Evolutionary conservation across 2,329 filamentous ascomycete genomes (phyloP).

Genomic region (Clarireedia hainanense): DNA sequence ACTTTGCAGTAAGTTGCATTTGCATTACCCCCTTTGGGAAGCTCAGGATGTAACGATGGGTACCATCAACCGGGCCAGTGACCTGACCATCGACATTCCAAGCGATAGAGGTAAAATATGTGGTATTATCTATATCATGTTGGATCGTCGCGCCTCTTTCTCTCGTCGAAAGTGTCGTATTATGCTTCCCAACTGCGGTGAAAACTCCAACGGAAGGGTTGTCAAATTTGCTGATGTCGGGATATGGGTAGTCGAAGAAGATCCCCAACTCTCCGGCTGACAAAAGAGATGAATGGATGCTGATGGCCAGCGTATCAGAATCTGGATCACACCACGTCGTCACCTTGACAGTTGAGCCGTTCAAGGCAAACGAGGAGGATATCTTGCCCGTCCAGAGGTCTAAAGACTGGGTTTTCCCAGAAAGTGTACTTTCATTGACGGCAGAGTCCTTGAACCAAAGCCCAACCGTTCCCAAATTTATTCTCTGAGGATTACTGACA

Average conservation of each 20-base stretch:
- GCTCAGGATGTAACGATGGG: constrained; percentile 20
- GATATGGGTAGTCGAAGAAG: constrained; percentile 37
- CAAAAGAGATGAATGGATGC: constrained; percentile 32
- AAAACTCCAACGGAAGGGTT: constrained; percentile 35
- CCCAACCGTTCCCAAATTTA: constrained; percentile 37
- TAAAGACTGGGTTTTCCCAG: constrained; percentile 29
- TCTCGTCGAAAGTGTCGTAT: constrained; percentile 23
- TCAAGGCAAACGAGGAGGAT: constrained; percentile 32
- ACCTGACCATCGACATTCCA: constrained; percentile 18
- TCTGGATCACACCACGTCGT: constrained; percentile 33
- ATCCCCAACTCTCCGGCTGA: constrained; percentile 29
- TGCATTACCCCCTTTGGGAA: not conserved
- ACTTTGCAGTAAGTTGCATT: not conserved
- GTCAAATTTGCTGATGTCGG: constrained; percentile 36
- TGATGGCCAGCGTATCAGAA: constrained; percentile 32
- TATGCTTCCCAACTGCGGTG: constrained; percentile 34
- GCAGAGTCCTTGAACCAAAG: constrained; percentile 30
- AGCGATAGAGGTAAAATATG: constrained; percentile 30
- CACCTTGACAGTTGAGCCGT: constrained; percentile 29
- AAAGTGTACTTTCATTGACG: constrained; percentile 27
- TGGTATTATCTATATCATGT: constrained; percentile 33
- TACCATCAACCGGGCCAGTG: constrained; percentile 8
- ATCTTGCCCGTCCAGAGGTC: constrained; percentile 35
- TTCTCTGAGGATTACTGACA: constrained; percentile 39
- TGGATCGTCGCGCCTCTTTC: constrained; percentile 28